A percentile compares a stretch with the other conserved stretches of the same genome.
These are phyloP conservation scores for Mychonastes homosphaera DNA, from an alignment of 139 green algal species.

Conservation along the genomic window DNA sequence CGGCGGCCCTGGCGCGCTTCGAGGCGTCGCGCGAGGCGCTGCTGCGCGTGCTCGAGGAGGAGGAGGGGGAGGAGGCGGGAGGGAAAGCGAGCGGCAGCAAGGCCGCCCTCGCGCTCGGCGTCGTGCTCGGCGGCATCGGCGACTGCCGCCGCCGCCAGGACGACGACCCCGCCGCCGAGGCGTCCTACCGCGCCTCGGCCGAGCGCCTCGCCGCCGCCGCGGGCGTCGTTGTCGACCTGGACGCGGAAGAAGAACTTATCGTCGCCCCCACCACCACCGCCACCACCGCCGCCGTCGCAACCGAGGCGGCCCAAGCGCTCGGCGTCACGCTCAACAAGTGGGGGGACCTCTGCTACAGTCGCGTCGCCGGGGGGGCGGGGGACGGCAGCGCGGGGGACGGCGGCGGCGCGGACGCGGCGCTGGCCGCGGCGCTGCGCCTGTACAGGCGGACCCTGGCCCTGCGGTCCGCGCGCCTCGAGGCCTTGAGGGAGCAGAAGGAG, in stretches of 20 bases:
- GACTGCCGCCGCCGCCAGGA: slow-evolving; percentile 21
- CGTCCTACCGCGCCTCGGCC: no score
- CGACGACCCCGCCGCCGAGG: slow-evolving; percentile 10
- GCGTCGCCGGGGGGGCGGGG: not conserved
- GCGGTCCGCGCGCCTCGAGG: slow-evolving; percentile 10
- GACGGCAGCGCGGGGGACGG: not conserved
- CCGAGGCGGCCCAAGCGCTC: slow-evolving; percentile 28
- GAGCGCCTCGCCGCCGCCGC: no score
- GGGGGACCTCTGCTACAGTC: slow-evolving; percentile 20
- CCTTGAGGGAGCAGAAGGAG: not conserved
- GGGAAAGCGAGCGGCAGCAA: no score
- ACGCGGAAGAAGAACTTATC: not conserved
- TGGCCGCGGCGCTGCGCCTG: slow-evolving; percentile 13
- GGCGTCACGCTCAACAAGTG: slow-evolving; percentile 37
- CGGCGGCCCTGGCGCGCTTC: no score
- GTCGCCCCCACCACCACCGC: no score
- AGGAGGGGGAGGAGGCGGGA: no score
- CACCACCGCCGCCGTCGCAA: no score
- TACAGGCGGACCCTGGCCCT: slow-evolving; percentile 26
- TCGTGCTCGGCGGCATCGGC: slow-evolving; percentile 3
- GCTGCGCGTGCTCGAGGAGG: no score
- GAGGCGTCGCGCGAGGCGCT: no score
- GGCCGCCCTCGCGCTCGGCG: no score
- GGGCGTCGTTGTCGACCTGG: slow-evolving; percentile 11
- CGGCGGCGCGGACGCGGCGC: slow-evolving; percentile 4